These are phyloP conservation scores for Blastomyces gilchristii DNA, from an alignment of 2,329 filamentous ascomycete genomes.

Conservation along the genomic window DNA sequence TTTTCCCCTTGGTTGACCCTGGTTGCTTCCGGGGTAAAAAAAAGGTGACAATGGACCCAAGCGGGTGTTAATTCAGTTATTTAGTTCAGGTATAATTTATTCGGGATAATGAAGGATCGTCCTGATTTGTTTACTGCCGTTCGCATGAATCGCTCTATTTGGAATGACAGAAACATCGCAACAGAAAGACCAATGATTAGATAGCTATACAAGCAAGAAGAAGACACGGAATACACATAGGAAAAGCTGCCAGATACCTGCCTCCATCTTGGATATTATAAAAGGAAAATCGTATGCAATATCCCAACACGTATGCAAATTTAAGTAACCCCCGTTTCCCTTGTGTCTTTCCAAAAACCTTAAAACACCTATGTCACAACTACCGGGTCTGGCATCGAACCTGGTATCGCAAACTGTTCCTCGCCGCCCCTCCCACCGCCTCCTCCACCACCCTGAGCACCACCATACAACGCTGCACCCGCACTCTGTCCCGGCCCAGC, in stretches of 20 bases:
- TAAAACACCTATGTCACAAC: constrained; percentile 17
- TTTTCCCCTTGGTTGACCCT: background rate
- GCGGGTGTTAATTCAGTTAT: background rate
- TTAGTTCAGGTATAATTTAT: background rate
- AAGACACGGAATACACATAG: background rate
- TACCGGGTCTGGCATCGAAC: constrained; percentile 26
- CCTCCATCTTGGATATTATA: background rate
- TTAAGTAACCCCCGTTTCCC: background rate
- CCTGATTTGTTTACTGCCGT: background rate
- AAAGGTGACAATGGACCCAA: background rate
- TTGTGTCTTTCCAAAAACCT: background rate
- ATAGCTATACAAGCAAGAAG: background rate
- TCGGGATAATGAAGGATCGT: background rate
- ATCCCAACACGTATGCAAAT: background rate
- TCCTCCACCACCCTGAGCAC: constrained; percentile 25
- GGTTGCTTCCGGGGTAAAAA: background rate
- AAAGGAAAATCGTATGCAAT: background rate
- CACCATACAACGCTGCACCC: constrained; percentile 20
- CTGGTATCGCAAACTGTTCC: constrained; percentile 33
- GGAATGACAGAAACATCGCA: background rate
- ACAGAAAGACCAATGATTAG: background rate
- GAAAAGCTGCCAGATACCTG: background rate
- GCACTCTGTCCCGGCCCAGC: constrained; percentile 13
- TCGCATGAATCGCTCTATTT: background rate
- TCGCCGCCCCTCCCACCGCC: constrained; percentile 21